Evolutionary conservation across 2,329 filamentous ascomycete species (phyloP).

Genomic region (Dactylellina leptospora): DNA sequence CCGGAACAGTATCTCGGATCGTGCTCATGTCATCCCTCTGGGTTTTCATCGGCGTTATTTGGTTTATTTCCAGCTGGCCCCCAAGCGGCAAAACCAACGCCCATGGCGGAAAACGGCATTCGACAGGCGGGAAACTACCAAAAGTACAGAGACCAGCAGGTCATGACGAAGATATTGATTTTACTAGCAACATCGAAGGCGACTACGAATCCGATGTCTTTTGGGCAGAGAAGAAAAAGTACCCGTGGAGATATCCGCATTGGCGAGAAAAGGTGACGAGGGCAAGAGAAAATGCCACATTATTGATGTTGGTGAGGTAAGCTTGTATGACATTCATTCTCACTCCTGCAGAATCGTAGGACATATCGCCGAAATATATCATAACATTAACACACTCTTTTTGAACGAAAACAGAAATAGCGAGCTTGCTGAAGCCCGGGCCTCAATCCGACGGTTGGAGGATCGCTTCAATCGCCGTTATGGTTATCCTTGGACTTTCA

Average conservation of each 20-base stretch:
- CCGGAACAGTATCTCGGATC: conserved; percentile 10
- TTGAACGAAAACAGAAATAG: conserved; percentile 41
- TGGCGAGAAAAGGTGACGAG: background rate
- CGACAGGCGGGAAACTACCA: background rate
- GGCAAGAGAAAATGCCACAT: conserved; percentile 56
- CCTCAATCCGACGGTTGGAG: conserved; percentile 55
- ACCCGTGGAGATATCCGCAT: conserved; percentile 17
- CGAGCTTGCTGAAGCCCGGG: conserved; percentile 52
- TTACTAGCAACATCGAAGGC: no score
- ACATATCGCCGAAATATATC: no score
- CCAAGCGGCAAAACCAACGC: background rate
- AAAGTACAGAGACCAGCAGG: no score
- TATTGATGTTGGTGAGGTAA: conserved; percentile 56
- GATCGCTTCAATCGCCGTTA: conserved; percentile 56
- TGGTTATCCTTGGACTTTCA: conserved; percentile 56
- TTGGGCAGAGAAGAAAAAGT: conserved; percentile 1
- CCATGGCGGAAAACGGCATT: background rate
- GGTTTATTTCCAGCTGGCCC: conserved; percentile 14
- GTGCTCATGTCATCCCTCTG: conserved; percentile 7
- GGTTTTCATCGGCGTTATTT: conserved; percentile 20
- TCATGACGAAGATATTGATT: no score
- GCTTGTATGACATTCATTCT: no score
- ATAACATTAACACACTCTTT: no score
- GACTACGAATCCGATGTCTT: background rate
- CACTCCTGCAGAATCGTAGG: no score